Conservation (phyloP, 2,329 filamentous ascomycete genomes). For the Neofusicoccum laricinum region DNA sequence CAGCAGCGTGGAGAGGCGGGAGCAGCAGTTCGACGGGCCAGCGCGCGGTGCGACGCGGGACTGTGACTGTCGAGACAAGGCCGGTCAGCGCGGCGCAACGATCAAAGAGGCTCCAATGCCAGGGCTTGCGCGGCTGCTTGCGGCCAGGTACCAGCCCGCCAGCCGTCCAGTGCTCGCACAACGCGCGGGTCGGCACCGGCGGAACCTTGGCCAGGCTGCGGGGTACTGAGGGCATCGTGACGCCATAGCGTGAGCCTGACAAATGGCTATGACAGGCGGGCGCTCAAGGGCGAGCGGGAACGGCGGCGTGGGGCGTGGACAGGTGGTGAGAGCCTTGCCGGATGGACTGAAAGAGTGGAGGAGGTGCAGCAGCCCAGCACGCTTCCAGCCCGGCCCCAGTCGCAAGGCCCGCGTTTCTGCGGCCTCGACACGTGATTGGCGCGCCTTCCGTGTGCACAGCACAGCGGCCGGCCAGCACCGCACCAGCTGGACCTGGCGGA, state of each 20-base stretch:
- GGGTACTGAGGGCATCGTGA: conserved; percentile 13
- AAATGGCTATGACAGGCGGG: neutral
- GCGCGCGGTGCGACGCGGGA: neutral
- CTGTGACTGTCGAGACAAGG: neutral
- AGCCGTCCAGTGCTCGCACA: neutral
- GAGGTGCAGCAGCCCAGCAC: neutral
- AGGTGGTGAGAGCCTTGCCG: neutral
- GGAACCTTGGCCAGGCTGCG: conserved; percentile 8
- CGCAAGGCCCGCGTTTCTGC: neutral
- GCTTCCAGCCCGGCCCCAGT: neutral
- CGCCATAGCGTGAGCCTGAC: conserved; percentile 12
- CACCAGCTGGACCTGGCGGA: too few relatives aligned
- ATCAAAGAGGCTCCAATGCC: neutral
- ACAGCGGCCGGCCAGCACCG: neutral
- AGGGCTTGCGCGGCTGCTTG: neutral
- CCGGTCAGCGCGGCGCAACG: neutral
- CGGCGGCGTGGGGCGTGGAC: neutral
- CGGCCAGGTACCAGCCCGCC: conserved; percentile 2
- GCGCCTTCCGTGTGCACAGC: neutral
- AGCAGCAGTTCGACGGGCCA: neutral
- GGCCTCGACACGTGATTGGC: neutral
- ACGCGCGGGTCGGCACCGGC: neutral
- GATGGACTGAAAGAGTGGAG: neutral
- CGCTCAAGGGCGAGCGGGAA: neutral
- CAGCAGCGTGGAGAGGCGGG: neutral